Percentiles rank a stretch among this genome's conserved stretches.
Evolutionary conservation across 768 basidiomycete genomes (phyloP).

Genomic region (Podaxis carcinomalis): DNA sequence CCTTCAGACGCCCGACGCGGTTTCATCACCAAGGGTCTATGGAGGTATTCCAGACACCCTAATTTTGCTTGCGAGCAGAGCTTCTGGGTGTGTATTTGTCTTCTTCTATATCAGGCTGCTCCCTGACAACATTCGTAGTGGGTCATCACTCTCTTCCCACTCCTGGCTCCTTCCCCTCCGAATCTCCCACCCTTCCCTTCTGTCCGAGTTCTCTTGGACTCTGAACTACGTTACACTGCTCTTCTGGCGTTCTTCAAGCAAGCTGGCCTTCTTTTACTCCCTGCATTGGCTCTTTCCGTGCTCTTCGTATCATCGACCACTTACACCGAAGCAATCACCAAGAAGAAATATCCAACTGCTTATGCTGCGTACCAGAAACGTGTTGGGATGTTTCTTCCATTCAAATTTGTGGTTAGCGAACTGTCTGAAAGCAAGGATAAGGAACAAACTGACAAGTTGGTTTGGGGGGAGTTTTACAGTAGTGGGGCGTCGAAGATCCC

Average conservation of each 20-base stretch:
- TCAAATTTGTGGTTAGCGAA: not conserved
- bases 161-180: slow-evolving; percentile 40
- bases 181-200: slow-evolving; percentile 17
- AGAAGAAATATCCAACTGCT: slow-evolving; percentile 62
- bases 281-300: slow-evolving; percentile 56
- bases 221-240: slow-evolving; percentile 23
- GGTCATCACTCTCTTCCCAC: slow-evolving; percentile 64
- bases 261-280: slow-evolving; percentile 29
- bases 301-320: slow-evolving; percentile 77
- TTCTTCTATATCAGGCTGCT: not conserved
- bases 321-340: slow-evolving; percentile 79
- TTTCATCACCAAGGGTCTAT: slow-evolving; percentile 81
- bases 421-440: not conserved
- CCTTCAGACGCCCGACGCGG: slow-evolving; percentile 70
- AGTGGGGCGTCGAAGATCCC: not conserved
- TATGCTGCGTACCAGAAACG: slow-evolving; percentile 73
- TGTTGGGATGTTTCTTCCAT: slow-evolving; percentile 70
- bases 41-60: slow-evolving; percentile 86
- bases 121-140: slow-evolving; percentile 33
- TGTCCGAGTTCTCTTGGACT: slow-evolving; percentile 15
- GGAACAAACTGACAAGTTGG: not conserved
- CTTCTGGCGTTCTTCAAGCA: slow-evolving; percentile 19
- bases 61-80: slow-evolving; percentile 89
- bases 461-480: slow-evolving; percentile 8
- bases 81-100: slow-evolving; percentile 63